Percentiles rank a stretch among this genome's conserved stretches.
Conservation (phyloP, 352 stramenopile species). For the Globisporangium radiosum region DNA sequence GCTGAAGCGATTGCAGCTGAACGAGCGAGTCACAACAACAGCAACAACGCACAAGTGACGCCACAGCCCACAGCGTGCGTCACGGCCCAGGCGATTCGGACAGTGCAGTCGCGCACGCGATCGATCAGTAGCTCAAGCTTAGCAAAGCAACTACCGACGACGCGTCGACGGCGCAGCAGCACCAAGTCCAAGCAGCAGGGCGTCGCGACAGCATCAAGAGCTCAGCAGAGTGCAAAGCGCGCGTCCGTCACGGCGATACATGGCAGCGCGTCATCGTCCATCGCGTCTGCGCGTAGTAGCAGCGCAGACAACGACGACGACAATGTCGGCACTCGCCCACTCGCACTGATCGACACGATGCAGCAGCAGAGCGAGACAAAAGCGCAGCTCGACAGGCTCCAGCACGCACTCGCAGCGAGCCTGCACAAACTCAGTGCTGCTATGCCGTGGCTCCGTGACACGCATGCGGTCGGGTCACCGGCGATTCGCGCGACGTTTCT, state of each 20-base stretch:
- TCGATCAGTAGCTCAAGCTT: no score
- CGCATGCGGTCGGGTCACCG: slow-evolving; percentile 3
- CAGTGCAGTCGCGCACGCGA: slow-evolving; percentile 5
- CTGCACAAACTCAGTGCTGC: slow-evolving; percentile 15
- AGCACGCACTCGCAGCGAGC: slow-evolving; percentile 2
- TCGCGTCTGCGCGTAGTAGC: neutral
- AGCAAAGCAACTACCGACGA: neutral
- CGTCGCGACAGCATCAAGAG: neutral
- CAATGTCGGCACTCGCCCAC: neutral
- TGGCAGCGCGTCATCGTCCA: neutral
- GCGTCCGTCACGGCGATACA: neutral
- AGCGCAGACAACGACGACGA: neutral
- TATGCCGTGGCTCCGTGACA: slow-evolving; percentile 15
- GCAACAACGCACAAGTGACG: neutral
- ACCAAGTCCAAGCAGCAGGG: neutral
- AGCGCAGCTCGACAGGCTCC: slow-evolving; percentile 4
- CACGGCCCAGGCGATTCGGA: neutral
- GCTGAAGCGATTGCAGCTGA: slow-evolving; percentile 28
- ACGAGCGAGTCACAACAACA: neutral
- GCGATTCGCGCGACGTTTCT: slow-evolving; percentile 33
- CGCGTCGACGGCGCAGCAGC: neutral
- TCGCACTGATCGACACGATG: neutral
- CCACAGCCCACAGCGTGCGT: neutral
- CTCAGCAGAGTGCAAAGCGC: neutral
- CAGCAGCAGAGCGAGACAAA: neutral